phyloP scores from a whole-genome alignment of 345 rosid genomes.

The Eucalyptus curtisii region DNA sequence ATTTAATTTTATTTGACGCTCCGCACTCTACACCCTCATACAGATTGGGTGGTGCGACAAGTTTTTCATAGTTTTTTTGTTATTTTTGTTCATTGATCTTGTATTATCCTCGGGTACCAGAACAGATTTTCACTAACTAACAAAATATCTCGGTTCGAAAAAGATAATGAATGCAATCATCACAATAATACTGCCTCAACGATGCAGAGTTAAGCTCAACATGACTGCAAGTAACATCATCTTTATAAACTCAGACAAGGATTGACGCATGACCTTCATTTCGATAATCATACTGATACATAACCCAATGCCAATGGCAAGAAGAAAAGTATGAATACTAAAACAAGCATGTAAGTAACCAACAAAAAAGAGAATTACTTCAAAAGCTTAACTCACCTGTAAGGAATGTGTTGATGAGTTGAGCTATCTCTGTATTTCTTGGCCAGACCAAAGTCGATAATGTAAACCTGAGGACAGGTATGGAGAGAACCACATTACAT shows the following conservation, averaged over 20 bases:
- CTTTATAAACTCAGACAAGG: not conserved
- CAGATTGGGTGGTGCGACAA: not conserved
- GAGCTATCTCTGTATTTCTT: slow-evolving; percentile 82
- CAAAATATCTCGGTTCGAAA: not conserved
- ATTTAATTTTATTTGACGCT: not conserved
- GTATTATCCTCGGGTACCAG: not conserved
- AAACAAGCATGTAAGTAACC: not conserved
- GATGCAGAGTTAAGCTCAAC: not conserved
- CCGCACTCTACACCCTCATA: not conserved
- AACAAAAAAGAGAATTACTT: not conserved
- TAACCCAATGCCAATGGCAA: not conserved
- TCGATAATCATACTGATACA: not conserved
- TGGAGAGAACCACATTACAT: not conserved
- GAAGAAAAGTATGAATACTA: not conserved
- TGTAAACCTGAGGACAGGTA: slow-evolving; percentile 42
- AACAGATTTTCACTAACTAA: not conserved
- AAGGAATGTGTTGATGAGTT: slow-evolving; percentile 87
- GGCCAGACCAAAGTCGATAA: slow-evolving; percentile 91
- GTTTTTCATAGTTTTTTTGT: not conserved
- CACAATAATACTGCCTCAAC: not conserved
- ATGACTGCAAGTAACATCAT: not conserved
- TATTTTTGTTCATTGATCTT: not conserved
- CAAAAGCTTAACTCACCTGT: slow-evolving; percentile 34
- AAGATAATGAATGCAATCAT: not conserved
- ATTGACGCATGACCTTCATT: not conserved